Base-by-base conservation (phyloP, 2,329 filamentous ascomycete species). In the Trichocomaceae sp. region DNA sequence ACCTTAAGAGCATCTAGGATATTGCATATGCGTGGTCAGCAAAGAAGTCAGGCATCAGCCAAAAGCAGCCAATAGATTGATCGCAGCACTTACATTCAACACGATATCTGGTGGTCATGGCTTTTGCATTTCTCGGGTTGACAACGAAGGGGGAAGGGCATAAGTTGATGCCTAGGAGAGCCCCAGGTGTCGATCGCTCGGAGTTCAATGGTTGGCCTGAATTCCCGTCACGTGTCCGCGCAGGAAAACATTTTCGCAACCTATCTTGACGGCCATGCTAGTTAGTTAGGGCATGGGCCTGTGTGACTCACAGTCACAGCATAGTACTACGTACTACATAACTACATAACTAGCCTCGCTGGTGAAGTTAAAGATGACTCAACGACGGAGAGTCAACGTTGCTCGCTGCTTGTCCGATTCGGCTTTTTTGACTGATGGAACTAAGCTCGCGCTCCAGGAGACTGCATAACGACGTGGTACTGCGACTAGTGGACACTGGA, bases 81-180 rank as follows among this genome's bases (percentile, higher is more conserved):
- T 22, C n/a, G n/a, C n/a, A n/a, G 23, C 48, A 74, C 83, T 74
- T 71, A 88, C 86, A 90, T 75, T 90, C 87, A 60, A 90, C 87
- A 58, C 75, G 71, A 59, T 77, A 78, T 46, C 75, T 66, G 42
- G 75, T 77, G 1, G 75, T 77, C 75, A 77, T 75, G 47, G 44
- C 67, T 59, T 22, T 48, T 44, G n/a, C n/a, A 3, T 46, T 22
- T 39, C 35, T 19, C 46, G 56, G 56, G 44, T n/a, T n/a, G n/a
- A n/a, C 45, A n/a, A 15, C 6, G 29, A 12, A 33, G 29, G 10
- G 29, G 10, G n/a, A n/a, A n/a, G 3, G 31, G 9, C 31, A 35
- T 15, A 29, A 35, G 31, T 35, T 35, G 31, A 35, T 35, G 31
- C 31, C 31, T 35, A 15, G 31, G 2, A 35, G 29, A 33, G 29